Evolutionary conservation across 1,284 basidiomycete species (phyloP), one percentile per base, ranked within the genome.

Genomic region (Fomitiporia mediterranea): DNA sequence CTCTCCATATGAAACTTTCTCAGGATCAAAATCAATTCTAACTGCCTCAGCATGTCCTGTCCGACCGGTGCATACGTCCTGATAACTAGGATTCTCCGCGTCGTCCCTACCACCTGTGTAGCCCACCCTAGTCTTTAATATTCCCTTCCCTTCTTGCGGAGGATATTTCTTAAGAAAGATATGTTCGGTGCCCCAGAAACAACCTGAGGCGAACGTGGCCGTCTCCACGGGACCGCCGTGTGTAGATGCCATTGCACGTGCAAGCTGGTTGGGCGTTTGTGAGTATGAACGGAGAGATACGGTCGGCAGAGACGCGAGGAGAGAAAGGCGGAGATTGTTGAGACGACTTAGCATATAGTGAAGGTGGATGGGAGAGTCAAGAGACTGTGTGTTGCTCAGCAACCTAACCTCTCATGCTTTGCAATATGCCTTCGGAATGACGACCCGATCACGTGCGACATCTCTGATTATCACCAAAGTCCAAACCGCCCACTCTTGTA

Each of bases 31-130:
- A 65, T 89, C 84, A 61, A 98, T 82, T 67, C 82, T 82, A 56
- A 94, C 72, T 1, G 93, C 88, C 72, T 99, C 96, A 2, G 96
- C 96, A 68, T 98, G 94, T 39, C 87, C 82, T 0, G 96, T 98
- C 15, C 72, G 64, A 2, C 94, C 94, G 4, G 79, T 74, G 71
- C 94, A 95, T 17, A 98, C 94, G 40, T 84, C 74, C 49, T 75
- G 71, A 69, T 98, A 98, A 53, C 74, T 74, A 2, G 88, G 87
- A 59, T 83, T 77, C 51, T 63, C 69, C 13, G 73, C 72, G n/a
- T 75, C 70, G 1, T 70, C 72, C 60, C 80, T 77, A 19, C 91
- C 91, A 7, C 91, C 91, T 0, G 88, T 93, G 69, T 90, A 95
- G 1, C 92, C 92, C 0, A 92, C 89, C 8, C 77, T 68, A 0